Evolutionary conservation across 257 asterid genomes (phyloP).

Genomic region (Schizonepeta tenuifolia): DNA sequence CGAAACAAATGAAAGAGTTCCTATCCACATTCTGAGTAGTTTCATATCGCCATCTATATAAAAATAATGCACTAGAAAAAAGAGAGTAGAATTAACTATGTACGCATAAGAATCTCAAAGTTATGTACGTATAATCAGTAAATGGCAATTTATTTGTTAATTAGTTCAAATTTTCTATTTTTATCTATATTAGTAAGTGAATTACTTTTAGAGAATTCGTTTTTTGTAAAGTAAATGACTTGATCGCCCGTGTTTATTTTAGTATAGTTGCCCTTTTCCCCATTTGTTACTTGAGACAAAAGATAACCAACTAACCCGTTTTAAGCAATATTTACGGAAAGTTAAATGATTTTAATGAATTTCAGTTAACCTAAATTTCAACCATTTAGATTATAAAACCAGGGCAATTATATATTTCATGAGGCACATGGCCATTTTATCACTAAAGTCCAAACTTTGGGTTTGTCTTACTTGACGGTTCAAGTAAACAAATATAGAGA

Average conservation of each 20-base stretch:
- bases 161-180: background rate
- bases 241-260: background rate
- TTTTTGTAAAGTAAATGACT: background rate
- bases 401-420: background rate
- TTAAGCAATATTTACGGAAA: background rate
- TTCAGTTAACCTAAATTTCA: background rate
- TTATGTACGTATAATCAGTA: background rate
- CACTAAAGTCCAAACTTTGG: slow-evolving; percentile 5
- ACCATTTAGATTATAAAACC: background rate
- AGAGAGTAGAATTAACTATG: background rate
- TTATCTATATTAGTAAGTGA: background rate
- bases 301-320: background rate
- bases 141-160: background rate
- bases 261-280: background rate
- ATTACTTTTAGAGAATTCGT: background rate
- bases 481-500: background rate
- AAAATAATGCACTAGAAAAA: background rate
- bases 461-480: slow-evolving; percentile 19
- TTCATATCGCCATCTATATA: background rate
- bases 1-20: background rate
- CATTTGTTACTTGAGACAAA: background rate
- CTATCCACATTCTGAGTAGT: background rate
- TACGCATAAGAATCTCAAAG: background rate
- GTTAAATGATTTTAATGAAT: background rate
- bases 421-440: slow-evolving; percentile 17